Evolutionary conservation across 441 rosid genomes (phyloP), one percentile per base, ranked within the genome.

Genomic region (Erysimum cheiri): DNA sequence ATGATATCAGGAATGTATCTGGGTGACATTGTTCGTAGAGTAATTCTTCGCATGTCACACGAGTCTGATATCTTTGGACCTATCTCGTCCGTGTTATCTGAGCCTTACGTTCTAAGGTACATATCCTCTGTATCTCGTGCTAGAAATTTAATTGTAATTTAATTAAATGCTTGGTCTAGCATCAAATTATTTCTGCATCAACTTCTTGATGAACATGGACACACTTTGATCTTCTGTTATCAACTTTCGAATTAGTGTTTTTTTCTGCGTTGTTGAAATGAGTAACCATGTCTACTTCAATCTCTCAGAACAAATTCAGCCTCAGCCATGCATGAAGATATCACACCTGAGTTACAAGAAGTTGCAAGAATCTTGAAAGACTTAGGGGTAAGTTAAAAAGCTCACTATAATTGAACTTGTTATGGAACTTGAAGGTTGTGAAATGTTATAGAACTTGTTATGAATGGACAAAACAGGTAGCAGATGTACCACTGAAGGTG

Each of bases 1-100:
- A 88, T 95, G 99, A 87, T 95, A 72, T 88, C 97, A 5, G 99
- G 96, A 78, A 84, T 92, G 97, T 95, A 95, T 86, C 81, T 95
- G 14, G 99, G 99, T 3, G 99, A 95, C 50, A 86, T 95, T 57
- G 97, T 89, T 9, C 84, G 99, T 72, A 87, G 99, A 78, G 96
- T 92, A 60, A 81, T 92, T 37, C 87, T 92, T 29, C 82, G 85
- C 77, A 92, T 95, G 88, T 82, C 89, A 11, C 73, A 78, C 64
- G 95, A 85, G 64, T 81, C 91, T 0, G 97, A 92, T 67, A 61
- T 86, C 67, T 85, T 95, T 79, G 94, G 91, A 68, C 89, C 84
- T 32, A 82, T 81, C 70, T 77, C 95, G 49, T 76, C 85, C 33
- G 71, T 70, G 53, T 87, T 92, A 67, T 81, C 70, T 6, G 59